Evolutionary conservation across 176 grass and related monocot species (phyloP), one percentile per base, ranked within the genome.

Genomic region (Oryza nivara): DNA sequence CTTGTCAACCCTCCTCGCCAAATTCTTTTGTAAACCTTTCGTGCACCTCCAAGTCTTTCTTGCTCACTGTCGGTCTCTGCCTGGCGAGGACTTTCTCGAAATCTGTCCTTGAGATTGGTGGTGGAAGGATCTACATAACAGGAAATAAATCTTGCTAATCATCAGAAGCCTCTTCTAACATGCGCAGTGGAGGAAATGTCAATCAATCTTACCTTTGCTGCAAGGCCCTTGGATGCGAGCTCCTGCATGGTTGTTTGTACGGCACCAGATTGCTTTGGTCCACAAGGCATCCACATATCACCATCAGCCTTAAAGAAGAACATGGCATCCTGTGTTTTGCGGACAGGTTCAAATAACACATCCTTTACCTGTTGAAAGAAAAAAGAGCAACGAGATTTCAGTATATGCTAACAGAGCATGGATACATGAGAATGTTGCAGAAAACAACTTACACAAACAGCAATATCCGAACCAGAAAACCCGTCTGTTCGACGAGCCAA

Each of bases 21-120:
- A 98, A 98, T 91, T 98, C 96, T 76, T 90, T 92, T 0, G 96
- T 98, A 89, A 98, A 98, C 86, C 86, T 95, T 88, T 98, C 96
- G 0, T 98, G 96, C 82, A 98, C 89, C 72, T 98, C 96, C 3
- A 98, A 85, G 51, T 98, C 96, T 70, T 95, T 88, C 74, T 95
- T 95, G 89, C 96, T 92, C 4, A 98, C 96, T 2, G 96, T 98
- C 0, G 96, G 96, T 36, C 91, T 91, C 89, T 98, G 96, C 76
- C 93, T 84, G 7, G 89, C 84, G 0, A 98, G 85, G 23, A 98
- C 96, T 70, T 95, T 98, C 32, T 95, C 93, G 4, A 98, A 98
- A 64, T 98, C 96, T 0, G 64, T 82, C 89, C 56, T 95, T 13
- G 96, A 81, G 20, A 98, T 98, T 1, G 96, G 88, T 15, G 96